A percentile compares a stretch with the other conserved stretches of the same genome.
Conservation (phyloP, 371 early-diverging fungal species). For the Mucor racemosus region DNA sequence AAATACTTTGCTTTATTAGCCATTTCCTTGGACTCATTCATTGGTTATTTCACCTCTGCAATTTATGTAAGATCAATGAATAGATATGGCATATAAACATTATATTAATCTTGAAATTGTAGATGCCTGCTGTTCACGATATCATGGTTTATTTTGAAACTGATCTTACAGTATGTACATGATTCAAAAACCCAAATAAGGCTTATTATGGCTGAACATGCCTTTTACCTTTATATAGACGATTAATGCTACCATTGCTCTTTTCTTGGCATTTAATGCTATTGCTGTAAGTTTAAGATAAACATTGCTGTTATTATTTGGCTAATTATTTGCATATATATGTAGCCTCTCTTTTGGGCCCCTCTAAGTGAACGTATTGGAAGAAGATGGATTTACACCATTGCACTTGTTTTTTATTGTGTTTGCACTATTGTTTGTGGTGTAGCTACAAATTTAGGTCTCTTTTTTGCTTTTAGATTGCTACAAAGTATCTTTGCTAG, state of each 20-base stretch:
- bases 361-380: conserved; percentile 46
- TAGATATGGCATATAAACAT: background rate
- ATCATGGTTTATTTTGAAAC: conserved; percentile 30
- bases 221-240: background rate
- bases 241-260: conserved; percentile 23
- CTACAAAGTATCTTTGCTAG: conserved; percentile 41
- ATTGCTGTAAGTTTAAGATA: conserved; percentile 19
- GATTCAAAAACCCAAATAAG: no score
- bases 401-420: conserved; percentile 21
- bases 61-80: conserved; percentile 32
- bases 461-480: conserved; percentile 43
- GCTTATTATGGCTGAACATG: no score
- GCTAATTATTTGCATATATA: background rate
- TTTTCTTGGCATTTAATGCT: conserved; percentile 21
- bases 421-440: conserved; percentile 39
- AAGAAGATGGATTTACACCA: conserved; percentile 28
- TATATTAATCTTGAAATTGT: background rate
- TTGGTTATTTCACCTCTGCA: conserved; percentile 42
- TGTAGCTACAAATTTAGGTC: conserved; percentile 30
- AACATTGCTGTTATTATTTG: background rate
- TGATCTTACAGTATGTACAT: conserved; percentile 20
- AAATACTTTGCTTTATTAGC: conserved; percentile 28
- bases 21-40: conserved; percentile 38
- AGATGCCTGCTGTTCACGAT: conserved; percentile 43
- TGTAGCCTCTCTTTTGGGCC: conserved; percentile 43